Percentiles rank a stretch among this genome's conserved stretches.
Evolutionary conservation across 768 basidiomycete species (phyloP).

Genomic region (Dentipellis sp.): DNA sequence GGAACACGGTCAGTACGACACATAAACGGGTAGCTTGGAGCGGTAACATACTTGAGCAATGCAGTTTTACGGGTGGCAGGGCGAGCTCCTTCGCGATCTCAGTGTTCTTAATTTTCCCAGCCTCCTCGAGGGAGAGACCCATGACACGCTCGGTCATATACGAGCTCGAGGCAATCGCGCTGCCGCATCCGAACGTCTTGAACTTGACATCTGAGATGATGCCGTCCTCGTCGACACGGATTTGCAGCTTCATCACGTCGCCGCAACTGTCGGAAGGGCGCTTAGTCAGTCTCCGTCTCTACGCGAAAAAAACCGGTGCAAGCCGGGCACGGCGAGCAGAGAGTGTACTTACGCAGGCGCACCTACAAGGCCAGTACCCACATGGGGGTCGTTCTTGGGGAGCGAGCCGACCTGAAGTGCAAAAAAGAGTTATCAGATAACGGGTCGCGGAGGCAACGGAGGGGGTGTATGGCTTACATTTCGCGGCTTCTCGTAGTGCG

Average conservation of each 20-base stretch:
- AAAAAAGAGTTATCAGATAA: slow-evolving; percentile 50
- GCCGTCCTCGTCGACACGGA: slow-evolving; percentile 89
- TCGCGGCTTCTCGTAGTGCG: slow-evolving; percentile 94
- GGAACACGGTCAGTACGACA: slow-evolving; percentile 2
- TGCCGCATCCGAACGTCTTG: slow-evolving; percentile 99
- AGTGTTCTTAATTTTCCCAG: slow-evolving; percentile 95
- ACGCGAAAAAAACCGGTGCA: neutral
- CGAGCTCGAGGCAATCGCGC: slow-evolving; percentile 94
- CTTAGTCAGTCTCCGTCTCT: slow-evolving; percentile 9
- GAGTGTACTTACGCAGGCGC: slow-evolving; percentile 75
- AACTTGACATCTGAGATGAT: slow-evolving; percentile 98
- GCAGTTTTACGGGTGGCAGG: slow-evolving; percentile 92
- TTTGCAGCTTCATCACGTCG: slow-evolving; percentile 99
- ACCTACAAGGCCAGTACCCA: slow-evolving; percentile 96
- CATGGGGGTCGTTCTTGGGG: slow-evolving; percentile 83
- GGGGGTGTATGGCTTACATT: slow-evolving; percentile 54
- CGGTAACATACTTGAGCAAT: slow-evolving; percentile 73
- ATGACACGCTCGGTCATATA: slow-evolving; percentile 99
- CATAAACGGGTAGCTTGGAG: neutral
- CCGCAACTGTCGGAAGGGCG: slow-evolving; percentile 54
- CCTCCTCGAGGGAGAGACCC: slow-evolving; percentile 88
- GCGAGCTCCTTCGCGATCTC: slow-evolving; percentile 97
- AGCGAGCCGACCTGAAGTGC: slow-evolving; percentile 81
- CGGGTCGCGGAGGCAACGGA: slow-evolving; percentile 4
- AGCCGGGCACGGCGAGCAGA: neutral